Evolutionary conservation across 306 rosid species (phyloP).

Genomic region (Cucumis hystrix): DNA sequence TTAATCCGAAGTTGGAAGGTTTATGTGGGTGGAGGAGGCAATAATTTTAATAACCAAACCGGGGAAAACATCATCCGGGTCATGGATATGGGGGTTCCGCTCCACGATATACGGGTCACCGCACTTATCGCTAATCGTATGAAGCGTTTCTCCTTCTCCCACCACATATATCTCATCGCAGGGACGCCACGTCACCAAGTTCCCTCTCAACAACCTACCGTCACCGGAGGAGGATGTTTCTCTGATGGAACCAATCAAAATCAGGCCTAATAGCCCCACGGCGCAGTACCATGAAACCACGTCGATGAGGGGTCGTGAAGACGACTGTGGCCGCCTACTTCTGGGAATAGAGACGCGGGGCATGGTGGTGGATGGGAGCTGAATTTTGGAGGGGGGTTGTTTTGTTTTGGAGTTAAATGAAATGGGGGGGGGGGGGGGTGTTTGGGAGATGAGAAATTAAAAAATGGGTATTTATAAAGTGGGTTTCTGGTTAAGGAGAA

Average conservation of each 20-base stretch:
- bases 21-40: neutral
- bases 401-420: neutral
- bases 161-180: conserved; percentile 36
- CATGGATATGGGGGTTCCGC: conserved; percentile 79
- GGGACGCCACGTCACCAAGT: neutral
- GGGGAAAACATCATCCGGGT: conserved; percentile 79
- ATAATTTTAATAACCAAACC: conserved; percentile 69
- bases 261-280: neutral
- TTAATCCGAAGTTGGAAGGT: neutral
- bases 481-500: neutral
- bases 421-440: no score
- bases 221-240: neutral
- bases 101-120: conserved; percentile 69
- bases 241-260: neutral
- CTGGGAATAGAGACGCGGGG: neutral
- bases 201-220: neutral
- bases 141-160: conserved; percentile 72
- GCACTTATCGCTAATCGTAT: conserved; percentile 74
- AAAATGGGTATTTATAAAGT: neutral
- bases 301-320: neutral
- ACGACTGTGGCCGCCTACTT: neutral
- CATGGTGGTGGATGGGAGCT: neutral
- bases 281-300: conserved; percentile 1
- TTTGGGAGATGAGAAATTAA: neutral
- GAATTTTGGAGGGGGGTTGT: neutral